Percentiles rank a stretch among this genome's conserved stretches.
Conservation (phyloP, 345 rosid genomes). For the Lepidium africanum region DNA sequence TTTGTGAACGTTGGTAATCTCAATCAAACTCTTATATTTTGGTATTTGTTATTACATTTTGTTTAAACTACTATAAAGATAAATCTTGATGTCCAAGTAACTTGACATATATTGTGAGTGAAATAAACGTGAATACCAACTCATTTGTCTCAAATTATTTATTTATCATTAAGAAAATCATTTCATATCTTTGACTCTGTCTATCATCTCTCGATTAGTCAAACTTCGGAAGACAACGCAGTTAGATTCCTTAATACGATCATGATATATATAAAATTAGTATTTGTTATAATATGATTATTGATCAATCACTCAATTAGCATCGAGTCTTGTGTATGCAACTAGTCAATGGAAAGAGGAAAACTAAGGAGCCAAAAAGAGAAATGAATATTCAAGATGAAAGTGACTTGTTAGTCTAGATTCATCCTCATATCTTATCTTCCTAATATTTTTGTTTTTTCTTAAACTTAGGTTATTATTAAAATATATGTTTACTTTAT, state of each 20-base stretch:
- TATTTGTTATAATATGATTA: neutral
- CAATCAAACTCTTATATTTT: neutral
- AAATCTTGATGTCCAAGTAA: constrained; percentile 25
- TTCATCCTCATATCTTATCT: neutral
- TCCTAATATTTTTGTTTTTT: neutral
- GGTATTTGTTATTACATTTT: neutral
- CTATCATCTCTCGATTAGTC: constrained; percentile 14
- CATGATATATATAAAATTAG: neutral
- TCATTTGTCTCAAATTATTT: neutral
- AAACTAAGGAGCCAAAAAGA: neutral
- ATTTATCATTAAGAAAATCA: neutral
- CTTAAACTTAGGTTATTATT: neutral
- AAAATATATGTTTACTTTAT: neutral
- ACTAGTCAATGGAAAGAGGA: neutral
- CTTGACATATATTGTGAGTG: constrained; percentile 2
- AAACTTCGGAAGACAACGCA: constrained; percentile 4
- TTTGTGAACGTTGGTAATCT: neutral
- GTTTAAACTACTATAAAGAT: neutral
- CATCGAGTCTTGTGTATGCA: neutral
- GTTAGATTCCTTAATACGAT: constrained; percentile 18
- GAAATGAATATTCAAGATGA: neutral
- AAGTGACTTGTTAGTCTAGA: neutral
- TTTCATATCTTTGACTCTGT: constrained; percentile 24
- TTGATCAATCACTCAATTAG: neutral
- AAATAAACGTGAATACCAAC: constrained; percentile 21